These are phyloP conservation scores for Pichia membranifaciens DNA, from an alignment of 805 yeast genomes.

Conservation along the genomic window DNA sequence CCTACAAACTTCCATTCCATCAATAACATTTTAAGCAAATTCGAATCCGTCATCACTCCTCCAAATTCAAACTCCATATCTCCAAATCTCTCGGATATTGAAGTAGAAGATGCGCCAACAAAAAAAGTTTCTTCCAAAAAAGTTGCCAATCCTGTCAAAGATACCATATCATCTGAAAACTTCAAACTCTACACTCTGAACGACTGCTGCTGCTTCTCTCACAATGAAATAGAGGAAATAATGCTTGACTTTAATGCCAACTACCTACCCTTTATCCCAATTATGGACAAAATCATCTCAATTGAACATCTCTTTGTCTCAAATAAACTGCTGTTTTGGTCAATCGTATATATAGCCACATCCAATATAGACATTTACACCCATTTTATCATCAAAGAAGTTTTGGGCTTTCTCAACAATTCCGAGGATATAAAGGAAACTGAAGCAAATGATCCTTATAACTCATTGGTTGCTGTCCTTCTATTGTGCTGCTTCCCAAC, in stretches of 20 bases:
- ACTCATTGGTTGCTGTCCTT: slow-evolving; percentile 18
- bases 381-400: slow-evolving; percentile 16
- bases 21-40: slow-evolving; percentile 7
- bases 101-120: neutral
- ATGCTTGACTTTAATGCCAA: slow-evolving; percentile 19
- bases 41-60: slow-evolving; percentile 9
- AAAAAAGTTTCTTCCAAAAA: neutral
- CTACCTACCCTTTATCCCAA: slow-evolving; percentile 22
- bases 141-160: neutral
- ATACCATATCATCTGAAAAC: neutral
- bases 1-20: slow-evolving; percentile 1
- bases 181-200: slow-evolving; percentile 11
- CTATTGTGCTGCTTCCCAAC: slow-evolving; percentile 26
- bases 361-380: slow-evolving; percentile 15
- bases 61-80: slow-evolving; percentile 11
- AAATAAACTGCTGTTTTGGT: slow-evolving; percentile 30
- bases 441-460: slow-evolving; percentile 10
- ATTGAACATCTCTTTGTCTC: slow-evolving; percentile 18
- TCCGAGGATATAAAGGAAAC: neutral
- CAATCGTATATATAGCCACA: slow-evolving; percentile 23
- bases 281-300: slow-evolving; percentile 21
- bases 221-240: slow-evolving; percentile 13
- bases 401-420: slow-evolving; percentile 6
- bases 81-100: slow-evolving; percentile 16
- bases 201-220: slow-evolving; percentile 9